Conservation (phyloP, 1,284 basidiomycete genomes). For the Ganoderma lucidum region DNA sequence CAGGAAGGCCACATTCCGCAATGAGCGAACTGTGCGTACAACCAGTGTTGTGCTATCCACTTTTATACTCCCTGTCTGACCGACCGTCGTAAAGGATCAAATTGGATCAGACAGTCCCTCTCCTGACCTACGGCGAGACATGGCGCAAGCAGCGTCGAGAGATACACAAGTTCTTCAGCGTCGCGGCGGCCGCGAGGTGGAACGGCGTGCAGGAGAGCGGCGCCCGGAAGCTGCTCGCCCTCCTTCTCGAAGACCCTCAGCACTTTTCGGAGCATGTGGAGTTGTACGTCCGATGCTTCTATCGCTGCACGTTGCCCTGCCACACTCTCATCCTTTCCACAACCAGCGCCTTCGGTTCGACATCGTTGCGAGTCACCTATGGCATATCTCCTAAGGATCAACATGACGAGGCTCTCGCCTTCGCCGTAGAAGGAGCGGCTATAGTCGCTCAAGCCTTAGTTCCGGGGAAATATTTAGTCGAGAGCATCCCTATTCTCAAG, state of each 20-base stretch:
- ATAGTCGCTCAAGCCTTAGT: slow-evolving; percentile 20
- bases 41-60: neutral
- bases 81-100: neutral
- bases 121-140: neutral
- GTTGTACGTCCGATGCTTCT: neutral
- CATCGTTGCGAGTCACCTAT: slow-evolving; percentile 39
- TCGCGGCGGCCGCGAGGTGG: neutral
- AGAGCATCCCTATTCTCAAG: slow-evolving; percentile 20
- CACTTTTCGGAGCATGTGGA: neutral
- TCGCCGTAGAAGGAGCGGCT: slow-evolving; percentile 8
- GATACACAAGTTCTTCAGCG: neutral
- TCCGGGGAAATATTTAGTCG: slow-evolving; percentile 24
- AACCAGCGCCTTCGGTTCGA: slow-evolving; percentile 12
- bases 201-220: neutral
- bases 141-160: slow-evolving; percentile 8
- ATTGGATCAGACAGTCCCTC: neutral
- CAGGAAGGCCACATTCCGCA: slow-evolving; percentile 13
- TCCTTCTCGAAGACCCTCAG: neutral
- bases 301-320: neutral
- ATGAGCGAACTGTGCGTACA: slow-evolving; percentile 19
- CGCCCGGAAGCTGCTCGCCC: neutral
- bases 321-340: no score
- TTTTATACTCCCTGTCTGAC: neutral
- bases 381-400: slow-evolving; percentile 39
- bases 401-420: slow-evolving; percentile 13